Evolutionary conservation across 2,329 filamentous ascomycete genomes (phyloP).

Genomic region (Lecanoromycetidae sp.): DNA sequence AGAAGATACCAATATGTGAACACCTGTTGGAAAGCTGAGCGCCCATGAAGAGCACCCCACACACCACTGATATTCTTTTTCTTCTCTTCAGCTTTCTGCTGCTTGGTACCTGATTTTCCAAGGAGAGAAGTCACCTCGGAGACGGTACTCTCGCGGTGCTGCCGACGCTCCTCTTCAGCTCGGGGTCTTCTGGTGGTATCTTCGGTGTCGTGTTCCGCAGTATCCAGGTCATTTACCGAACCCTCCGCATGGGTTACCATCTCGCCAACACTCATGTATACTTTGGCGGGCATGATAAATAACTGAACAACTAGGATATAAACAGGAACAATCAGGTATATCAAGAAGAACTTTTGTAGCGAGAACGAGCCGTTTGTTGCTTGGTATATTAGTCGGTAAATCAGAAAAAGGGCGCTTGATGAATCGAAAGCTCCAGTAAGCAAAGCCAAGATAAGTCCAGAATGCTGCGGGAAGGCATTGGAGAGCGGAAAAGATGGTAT

Average conservation of each 20-base stretch:
- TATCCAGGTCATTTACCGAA: constrained; percentile 42
- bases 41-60: constrained; percentile 73
- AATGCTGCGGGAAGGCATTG: constrained; percentile 65
- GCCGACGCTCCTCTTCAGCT: constrained; percentile 43
- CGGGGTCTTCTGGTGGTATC: constrained; percentile 36
- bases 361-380: constrained; percentile 30
- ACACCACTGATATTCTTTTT: constrained; percentile 63
- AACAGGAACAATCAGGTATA: constrained; percentile 58
- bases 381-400: constrained; percentile 63
- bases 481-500: constrained; percentile 73
- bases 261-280: constrained; percentile 77
- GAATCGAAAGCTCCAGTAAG: constrained; percentile 75
- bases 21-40: constrained; percentile 60
- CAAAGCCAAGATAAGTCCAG: constrained; percentile 63
- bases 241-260: constrained; percentile 60
- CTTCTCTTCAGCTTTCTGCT: constrained; percentile 48
- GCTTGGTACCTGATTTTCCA: constrained; percentile 51
- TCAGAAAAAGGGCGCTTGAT: constrained; percentile 63
- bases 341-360: constrained; percentile 56
- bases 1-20: constrained; percentile 71
- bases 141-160: constrained; percentile 50
- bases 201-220: constrained; percentile 43
- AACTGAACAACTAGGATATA: constrained; percentile 56
- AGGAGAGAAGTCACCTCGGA: constrained; percentile 63
- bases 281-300: constrained; percentile 58